These are phyloP conservation scores for Trichosporon asahii DNA, from an alignment of 1,284 basidiomycete genomes.

Conservation along the genomic window DNA sequence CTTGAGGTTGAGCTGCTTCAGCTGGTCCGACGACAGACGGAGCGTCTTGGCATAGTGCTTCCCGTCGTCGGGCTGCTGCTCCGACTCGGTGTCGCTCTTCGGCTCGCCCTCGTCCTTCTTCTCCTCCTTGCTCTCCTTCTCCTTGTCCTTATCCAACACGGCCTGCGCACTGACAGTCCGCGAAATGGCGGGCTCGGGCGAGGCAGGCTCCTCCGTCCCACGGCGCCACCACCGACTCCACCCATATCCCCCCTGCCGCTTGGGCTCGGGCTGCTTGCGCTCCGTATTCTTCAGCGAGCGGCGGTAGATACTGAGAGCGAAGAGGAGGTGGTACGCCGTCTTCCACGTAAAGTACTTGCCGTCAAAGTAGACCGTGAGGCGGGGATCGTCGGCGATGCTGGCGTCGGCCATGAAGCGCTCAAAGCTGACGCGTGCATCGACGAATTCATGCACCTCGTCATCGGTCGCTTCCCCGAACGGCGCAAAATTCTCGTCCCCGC, in stretches of 20 bases:
- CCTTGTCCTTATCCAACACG: not conserved
- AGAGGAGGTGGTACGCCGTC: slow-evolving; percentile 54
- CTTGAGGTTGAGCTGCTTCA: slow-evolving; percentile 83
- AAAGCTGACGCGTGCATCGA: slow-evolving; percentile 54
- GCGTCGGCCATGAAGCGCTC: slow-evolving; percentile 55
- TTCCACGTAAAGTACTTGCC: slow-evolving; percentile 56
- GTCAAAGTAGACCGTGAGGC: slow-evolving; percentile 55
- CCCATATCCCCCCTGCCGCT: slow-evolving; percentile 43
- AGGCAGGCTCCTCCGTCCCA: slow-evolving; percentile 24
- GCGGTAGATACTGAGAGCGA: slow-evolving; percentile 55
- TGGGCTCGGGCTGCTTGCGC: slow-evolving; percentile 11
- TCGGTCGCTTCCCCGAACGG: slow-evolving; percentile 29
- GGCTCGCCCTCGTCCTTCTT: not conserved
- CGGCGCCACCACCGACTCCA: slow-evolving; percentile 49
- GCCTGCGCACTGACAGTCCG: slow-evolving; percentile 9
- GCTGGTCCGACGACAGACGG: slow-evolving; percentile 76
- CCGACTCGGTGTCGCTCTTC: slow-evolving; percentile 4
- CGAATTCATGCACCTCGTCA: slow-evolving; percentile 46
- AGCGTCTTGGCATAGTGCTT: slow-evolving; percentile 84
- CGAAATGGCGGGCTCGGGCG: not conserved
- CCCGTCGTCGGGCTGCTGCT: slow-evolving; percentile 13
- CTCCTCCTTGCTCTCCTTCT: not conserved
- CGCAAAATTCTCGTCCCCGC: slow-evolving; percentile 41
- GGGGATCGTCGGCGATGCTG: slow-evolving; percentile 54
- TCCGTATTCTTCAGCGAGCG: slow-evolving; percentile 33